A percentile compares a stretch with the other conserved stretches of the same genome.
Conservation (phyloP, 495 filamentous ascomycete genomes). For the Aspergillus mulundensis region DNA sequence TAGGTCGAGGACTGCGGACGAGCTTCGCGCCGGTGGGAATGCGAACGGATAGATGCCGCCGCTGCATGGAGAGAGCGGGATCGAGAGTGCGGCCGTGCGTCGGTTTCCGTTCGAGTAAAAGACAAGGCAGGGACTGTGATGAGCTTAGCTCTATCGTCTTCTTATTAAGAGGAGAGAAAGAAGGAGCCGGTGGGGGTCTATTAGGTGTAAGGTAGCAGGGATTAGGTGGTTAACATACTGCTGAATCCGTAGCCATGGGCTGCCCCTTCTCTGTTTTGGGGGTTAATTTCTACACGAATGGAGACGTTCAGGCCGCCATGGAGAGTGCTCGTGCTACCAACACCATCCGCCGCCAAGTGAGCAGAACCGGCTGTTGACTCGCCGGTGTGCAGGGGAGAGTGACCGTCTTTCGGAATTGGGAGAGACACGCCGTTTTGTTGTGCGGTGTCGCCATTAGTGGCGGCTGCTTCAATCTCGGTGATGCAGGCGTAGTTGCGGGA, state of each 20-base stretch:
- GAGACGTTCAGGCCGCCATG: conserved; percentile 64
- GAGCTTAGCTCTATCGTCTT: not conserved
- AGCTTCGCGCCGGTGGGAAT: conserved; percentile 3
- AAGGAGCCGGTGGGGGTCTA: too few relatives aligned
- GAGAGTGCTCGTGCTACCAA: conserved; percentile 47
- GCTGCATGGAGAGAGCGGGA: conserved; percentile 14
- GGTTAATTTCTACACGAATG: conserved; percentile 67
- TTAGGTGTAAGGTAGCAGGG: too few relatives aligned
- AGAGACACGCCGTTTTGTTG: conserved; percentile 16
- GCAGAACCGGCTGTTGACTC: conserved; percentile 61
- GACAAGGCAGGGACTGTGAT: not conserved
- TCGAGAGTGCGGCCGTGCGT: conserved; percentile 13
- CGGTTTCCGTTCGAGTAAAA: conserved; percentile 5
- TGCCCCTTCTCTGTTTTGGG: conserved; percentile 55
- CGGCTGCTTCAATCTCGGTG: conserved; percentile 52
- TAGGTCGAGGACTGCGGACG: conserved; percentile 18
- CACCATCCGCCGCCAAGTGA: conserved; percentile 56
- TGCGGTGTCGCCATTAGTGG: conserved; percentile 21
- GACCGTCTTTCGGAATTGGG: conserved; percentile 53
- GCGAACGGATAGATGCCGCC: conserved; percentile 9
- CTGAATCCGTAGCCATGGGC: conserved; percentile 68
- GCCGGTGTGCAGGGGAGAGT: conserved; percentile 58
- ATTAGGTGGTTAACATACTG: conserved; percentile 45
- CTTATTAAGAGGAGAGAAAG: not conserved
- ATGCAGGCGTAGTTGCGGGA: conserved; percentile 83